A percentile compares a stretch with the other conserved stretches of the same genome.
Conservation (phyloP, 108 stramenopile genomes). For the Fistulifera pelliculosa region DNA sequence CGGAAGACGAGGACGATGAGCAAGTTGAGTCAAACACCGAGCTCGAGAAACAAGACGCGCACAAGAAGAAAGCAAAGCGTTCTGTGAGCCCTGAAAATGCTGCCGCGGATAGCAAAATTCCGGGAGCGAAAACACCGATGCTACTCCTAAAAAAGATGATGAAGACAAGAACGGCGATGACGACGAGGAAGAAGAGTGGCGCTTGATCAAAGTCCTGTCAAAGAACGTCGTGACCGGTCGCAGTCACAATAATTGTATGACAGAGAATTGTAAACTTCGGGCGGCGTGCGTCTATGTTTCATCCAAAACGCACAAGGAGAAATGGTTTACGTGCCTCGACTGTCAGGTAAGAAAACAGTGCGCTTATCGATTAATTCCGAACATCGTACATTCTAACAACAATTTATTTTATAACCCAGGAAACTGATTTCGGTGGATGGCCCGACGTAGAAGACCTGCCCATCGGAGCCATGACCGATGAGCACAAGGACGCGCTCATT, state of each 20-base stretch:
- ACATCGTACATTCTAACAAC: no score
- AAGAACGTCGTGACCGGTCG: conserved; percentile 8
- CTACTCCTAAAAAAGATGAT: background rate
- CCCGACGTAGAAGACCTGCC: conserved; percentile 19
- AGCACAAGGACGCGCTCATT: background rate
- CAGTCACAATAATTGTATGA: conserved; percentile 15
- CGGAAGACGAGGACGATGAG: conserved; percentile 8
- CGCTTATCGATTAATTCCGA: no score
- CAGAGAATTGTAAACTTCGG: conserved; percentile 22
- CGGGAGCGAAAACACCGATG: no score
- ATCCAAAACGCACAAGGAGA: conserved; percentile 27
- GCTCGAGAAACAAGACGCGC: background rate
- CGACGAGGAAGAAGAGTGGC: conserved; percentile 37
- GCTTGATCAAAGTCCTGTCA: conserved; percentile 29
- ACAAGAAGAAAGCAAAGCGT: background rate
- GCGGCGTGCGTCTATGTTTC: conserved; percentile 43
- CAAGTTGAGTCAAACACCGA: no score
- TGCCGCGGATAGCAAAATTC: no score
- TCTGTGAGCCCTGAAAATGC: no score
- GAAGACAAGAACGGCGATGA: background rate
- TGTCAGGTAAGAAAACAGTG: conserved; percentile 31
- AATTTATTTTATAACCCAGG: no score
- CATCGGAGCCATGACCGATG: conserved; percentile 10
- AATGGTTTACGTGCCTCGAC: conserved; percentile 50
- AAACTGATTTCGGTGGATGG: conserved; percentile 36